Base-by-base conservation (phyloP, 805 yeast species). In the Candida khao-thaluensis region DNA sequence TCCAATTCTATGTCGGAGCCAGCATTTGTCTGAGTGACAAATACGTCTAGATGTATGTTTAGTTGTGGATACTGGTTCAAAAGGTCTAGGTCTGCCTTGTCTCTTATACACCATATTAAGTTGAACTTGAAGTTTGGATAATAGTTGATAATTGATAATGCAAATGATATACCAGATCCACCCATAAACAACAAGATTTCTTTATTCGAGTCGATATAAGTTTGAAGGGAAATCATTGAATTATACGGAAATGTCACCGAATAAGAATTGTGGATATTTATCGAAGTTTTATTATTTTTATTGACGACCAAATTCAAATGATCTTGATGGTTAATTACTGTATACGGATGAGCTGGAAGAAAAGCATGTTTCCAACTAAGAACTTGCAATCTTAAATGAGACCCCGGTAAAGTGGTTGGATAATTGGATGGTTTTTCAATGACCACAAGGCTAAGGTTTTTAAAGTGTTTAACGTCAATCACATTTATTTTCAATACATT, bases 81-180 rank as follows among this genome's bases (percentile, higher is more conserved):
- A 10, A 47, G 14, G 6, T 24, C 10, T 16, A 44, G 25, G 23
- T 47, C 51, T 15, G 15, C 17, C 16, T 21, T 22, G 17, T 37
- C 30, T 23, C 38, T 30, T 3, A 44, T 39, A 21, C 35, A 22
- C 51, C 51, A 47, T 2, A 44, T 31, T 11, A 47, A 33, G 2
- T 28, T 36, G 41, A 47, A 41, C 20, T 22, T 21, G 16, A 8
- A 16, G n/a, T 27, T 25, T 10, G 32, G 35, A 23, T 47, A 42
- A 22, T 32, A 35, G 2, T 17, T 31, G 11, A 47, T 18, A 10
- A 47, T 35, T 5, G 48, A 42, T 7, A 47, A 17, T 4, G 44
- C 51, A 29, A 40, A 44, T 1, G 48, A 41, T 4, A 47, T 43
- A 25, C 50, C 38, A n/a, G 39, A 44, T 33, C 44, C 50, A 28